Conservation (phyloP, 2,329 filamentous ascomycete species). For the Aureobasidium lini region DNA sequence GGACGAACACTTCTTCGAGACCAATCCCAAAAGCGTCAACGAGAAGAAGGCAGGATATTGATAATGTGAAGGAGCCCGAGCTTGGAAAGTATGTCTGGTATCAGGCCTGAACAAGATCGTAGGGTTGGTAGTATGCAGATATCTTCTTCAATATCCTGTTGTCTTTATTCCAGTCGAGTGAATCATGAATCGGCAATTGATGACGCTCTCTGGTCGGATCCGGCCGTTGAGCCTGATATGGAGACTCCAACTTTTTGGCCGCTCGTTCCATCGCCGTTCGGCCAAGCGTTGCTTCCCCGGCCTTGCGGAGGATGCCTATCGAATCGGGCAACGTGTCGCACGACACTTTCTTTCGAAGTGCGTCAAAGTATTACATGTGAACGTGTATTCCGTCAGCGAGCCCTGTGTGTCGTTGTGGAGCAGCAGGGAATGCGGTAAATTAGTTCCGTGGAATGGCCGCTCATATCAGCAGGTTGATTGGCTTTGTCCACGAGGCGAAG, state of each 20-base stretch:
- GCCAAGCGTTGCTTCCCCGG: constrained; percentile 6
- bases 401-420: neutral
- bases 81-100: too few relatives aligned
- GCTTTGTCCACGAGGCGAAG: neutral
- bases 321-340: constrained; percentile 7
- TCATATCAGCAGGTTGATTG: neutral
- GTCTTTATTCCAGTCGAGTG: neutral
- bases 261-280: neutral
- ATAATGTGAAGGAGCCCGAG: too few relatives aligned
- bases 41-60: too few relatives aligned
- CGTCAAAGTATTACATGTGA: neutral
- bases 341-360: neutral
- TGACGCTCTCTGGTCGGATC: neutral
- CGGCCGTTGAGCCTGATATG: constrained; percentile 2
- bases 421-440: neutral
- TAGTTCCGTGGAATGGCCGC: neutral
- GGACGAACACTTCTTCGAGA: too few relatives aligned
- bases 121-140: neutral
- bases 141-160: neutral
- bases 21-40: too few relatives aligned
- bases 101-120: too few relatives aligned
- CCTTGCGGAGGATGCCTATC: neutral
- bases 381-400: neutral
- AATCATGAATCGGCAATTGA: neutral
- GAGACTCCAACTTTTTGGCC: neutral